Evolutionary conservation across 106 monocot species (phyloP).

Genomic region (Gastrodia elata): DNA sequence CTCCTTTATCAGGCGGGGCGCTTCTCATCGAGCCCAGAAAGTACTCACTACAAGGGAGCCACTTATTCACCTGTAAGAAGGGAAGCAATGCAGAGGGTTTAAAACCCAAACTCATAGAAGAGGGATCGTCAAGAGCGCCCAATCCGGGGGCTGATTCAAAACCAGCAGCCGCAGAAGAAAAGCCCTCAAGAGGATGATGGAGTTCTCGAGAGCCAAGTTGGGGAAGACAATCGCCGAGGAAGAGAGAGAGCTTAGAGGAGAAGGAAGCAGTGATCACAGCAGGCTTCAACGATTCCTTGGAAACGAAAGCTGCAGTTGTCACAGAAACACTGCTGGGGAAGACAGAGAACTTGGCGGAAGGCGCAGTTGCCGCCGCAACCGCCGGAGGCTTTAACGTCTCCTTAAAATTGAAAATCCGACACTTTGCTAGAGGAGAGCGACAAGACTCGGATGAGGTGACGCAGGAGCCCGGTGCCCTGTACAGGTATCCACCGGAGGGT

Average conservation of each 20-base stretch:
- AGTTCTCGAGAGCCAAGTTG: background rate
- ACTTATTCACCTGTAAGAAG: slow-evolving; percentile 50
- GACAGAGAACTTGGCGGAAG: background rate
- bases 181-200: slow-evolving; percentile 22
- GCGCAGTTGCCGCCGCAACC: background rate
- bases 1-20: slow-evolving; percentile 16
- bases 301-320: background rate
- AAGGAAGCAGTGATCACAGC: background rate
- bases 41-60: slow-evolving; percentile 88
- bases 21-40: slow-evolving; percentile 24
- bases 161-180: slow-evolving; percentile 35
- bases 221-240: background rate
- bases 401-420: background rate
- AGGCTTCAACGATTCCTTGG: slow-evolving; percentile 4
- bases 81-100: slow-evolving; percentile 63
- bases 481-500: background rate
- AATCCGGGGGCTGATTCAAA: slow-evolving; percentile 21
- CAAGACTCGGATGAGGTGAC: background rate
- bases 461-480: background rate
- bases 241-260: background rate
- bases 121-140: slow-evolving; percentile 39
- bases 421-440: background rate
- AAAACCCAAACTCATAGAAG: slow-evolving; percentile 31
- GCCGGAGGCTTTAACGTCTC: background rate
- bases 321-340: background rate